Conservation (phyloP, 2,329 filamentous ascomycete species). For the Pseudofabraea citricarpa region DNA sequence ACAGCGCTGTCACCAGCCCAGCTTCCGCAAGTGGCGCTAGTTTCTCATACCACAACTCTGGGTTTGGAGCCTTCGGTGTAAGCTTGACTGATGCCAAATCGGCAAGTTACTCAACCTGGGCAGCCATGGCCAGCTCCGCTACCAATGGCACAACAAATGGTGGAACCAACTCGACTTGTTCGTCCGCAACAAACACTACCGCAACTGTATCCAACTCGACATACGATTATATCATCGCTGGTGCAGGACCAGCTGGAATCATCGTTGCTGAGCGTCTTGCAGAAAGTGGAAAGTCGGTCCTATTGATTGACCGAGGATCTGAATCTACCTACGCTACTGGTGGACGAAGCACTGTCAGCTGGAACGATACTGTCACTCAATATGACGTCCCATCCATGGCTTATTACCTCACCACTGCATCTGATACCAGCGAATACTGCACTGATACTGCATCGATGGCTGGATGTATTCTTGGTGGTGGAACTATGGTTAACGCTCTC, state of each 20-base stretch:
- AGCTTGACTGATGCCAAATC: conserved; percentile 10
- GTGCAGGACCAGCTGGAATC: conserved; percentile 58
- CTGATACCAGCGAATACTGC: conserved; percentile 40
- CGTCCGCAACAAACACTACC: conserved; percentile 7
- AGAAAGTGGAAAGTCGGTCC: conserved; percentile 39
- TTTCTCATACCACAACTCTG: conserved; percentile 14
- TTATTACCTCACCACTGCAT: conserved; percentile 60
- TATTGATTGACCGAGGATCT: conserved; percentile 30
- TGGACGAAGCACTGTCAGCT: conserved; percentile 13
- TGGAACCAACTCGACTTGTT: conserved; percentile 10
- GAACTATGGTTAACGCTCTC: conserved; percentile 51
- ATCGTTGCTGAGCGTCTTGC: conserved; percentile 46
- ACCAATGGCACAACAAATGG: conserved; percentile 1
- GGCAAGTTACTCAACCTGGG: conserved; percentile 12
- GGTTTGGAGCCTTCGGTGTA: conserved; percentile 14
- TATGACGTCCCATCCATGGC: conserved; percentile 67
- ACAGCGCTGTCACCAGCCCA: conserved; percentile 7
- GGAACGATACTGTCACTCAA: conserved; percentile 44
- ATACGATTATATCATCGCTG: conserved; percentile 61
- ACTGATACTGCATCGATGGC: conserved; percentile 54
- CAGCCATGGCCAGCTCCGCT: conserved; percentile 7
- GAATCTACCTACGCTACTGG: conserved; percentile 15
- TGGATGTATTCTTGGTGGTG: conserved; percentile 63
- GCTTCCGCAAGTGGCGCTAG: conserved; percentile 9
- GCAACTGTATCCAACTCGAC: conserved; percentile 21